Percentiles rank a stretch among this genome's conserved stretches.
These are phyloP conservation scores for Scutellaria minor DNA, from an alignment of 257 asterid genomes.

Conservation along the genomic window DNA sequence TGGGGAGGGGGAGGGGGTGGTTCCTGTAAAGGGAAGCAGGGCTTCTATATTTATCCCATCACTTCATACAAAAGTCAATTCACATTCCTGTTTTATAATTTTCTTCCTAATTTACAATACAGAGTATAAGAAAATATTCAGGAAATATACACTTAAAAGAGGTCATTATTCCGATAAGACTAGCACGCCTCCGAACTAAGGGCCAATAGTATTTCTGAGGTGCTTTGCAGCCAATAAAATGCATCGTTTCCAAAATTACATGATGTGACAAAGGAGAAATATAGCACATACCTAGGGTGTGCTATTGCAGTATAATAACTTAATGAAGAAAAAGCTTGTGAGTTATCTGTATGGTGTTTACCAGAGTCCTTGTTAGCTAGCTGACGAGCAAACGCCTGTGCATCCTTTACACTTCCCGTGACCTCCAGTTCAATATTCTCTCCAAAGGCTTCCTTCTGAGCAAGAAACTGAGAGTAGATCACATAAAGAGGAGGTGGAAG, in stretches of 20 bases:
- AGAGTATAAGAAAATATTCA: background rate
- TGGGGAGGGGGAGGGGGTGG: too few relatives aligned
- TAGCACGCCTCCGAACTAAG: constrained; percentile 16
- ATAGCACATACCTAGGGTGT: background rate
- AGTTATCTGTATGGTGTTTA: constrained; percentile 31
- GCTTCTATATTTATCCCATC: too few relatives aligned
- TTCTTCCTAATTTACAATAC: background rate
- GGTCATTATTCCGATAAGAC: constrained; percentile 8
- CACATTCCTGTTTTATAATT: background rate
- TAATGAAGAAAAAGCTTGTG: constrained; percentile 14
- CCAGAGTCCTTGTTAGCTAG: constrained; percentile 83
- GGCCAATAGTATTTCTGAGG: background rate
- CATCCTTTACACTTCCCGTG: constrained; percentile 89
- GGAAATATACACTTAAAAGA: constrained; percentile 5
- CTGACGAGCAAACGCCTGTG: constrained; percentile 85
- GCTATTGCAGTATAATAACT: constrained; percentile 2
- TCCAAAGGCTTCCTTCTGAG: constrained; percentile 95
- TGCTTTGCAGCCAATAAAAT: constrained; percentile 4
- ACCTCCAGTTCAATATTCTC: constrained; percentile 89
- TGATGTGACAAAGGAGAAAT: background rate
- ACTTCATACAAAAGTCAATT: constrained; percentile 27
- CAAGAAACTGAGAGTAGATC: constrained; percentile 82
- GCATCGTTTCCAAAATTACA: background rate
- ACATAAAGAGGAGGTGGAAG: constrained; percentile 96
- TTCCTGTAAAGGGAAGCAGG: too few relatives aligned